phyloP scores from a whole-genome alignment of 495 filamentous ascomycete species.

The Hypoxylon rickii region DNA sequence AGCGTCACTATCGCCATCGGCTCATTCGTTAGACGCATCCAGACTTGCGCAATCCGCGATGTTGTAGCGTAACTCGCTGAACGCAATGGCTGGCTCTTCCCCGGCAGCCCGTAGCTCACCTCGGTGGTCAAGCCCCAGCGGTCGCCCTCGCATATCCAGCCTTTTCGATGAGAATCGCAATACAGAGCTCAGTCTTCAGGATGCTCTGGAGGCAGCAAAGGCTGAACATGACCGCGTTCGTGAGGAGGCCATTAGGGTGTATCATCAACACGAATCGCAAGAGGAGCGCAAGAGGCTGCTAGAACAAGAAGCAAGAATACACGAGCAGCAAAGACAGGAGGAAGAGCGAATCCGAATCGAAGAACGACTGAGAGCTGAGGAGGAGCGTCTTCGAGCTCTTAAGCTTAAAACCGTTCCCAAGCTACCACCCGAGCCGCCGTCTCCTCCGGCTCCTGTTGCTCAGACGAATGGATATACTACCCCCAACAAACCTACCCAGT shows the following conservation, averaged over 20 bases:
- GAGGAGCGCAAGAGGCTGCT: slow-evolving; percentile 52
- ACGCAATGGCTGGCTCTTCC: slow-evolving; percentile 47
- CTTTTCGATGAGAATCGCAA: slow-evolving; percentile 47
- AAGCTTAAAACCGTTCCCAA: slow-evolving; percentile 50
- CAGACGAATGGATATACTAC: slow-evolving; percentile 1
- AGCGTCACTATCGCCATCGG: background rate
- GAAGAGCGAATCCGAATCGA: slow-evolving; percentile 57
- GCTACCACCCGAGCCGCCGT: slow-evolving; percentile 43
- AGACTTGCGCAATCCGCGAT: slow-evolving; percentile 12
- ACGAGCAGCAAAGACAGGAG: slow-evolving; percentile 50
- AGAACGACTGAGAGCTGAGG: slow-evolving; percentile 47
- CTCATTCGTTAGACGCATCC: background rate
- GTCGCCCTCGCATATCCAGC: slow-evolving; percentile 40
- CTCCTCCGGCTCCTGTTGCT: slow-evolving; percentile 20
- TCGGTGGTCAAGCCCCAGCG: slow-evolving; percentile 43
- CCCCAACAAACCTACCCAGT: background rate
- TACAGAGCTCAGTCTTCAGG: slow-evolving; percentile 56
- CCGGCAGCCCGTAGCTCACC: slow-evolving; percentile 41
- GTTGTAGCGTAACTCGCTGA: slow-evolving; percentile 12
- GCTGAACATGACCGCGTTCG: slow-evolving; percentile 66
- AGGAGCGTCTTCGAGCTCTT: slow-evolving; percentile 46
- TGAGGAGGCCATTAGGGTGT: slow-evolving; percentile 59
- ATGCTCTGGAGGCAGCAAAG: slow-evolving; percentile 65
- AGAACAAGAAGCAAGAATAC: slow-evolving; percentile 50
- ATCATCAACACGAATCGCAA: slow-evolving; percentile 49